A percentile compares a stretch with the other conserved stretches of the same genome.
Conservation (phyloP, 225 moss, liverwort and hornwort genomes). For the Lunularia cruciata region DNA sequence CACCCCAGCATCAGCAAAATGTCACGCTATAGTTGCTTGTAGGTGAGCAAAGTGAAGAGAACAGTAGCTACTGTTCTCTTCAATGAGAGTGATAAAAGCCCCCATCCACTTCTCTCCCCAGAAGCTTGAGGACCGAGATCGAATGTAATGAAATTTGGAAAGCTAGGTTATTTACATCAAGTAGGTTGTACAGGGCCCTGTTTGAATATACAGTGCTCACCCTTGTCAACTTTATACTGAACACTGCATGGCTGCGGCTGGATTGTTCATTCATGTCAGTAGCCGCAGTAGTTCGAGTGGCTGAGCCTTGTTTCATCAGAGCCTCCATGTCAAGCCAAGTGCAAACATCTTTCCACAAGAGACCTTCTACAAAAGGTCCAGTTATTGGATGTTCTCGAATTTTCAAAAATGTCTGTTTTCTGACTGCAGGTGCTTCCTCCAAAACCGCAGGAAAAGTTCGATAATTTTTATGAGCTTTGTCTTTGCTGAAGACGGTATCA, state of each 20-base stretch:
- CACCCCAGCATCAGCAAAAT: too few relatives aligned
- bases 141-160: too few relatives aligned
- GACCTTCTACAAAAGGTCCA: slow-evolving; percentile 59
- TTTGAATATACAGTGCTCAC: slow-evolving; percentile 27
- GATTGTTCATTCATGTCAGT: slow-evolving; percentile 57
- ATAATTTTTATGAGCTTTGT: slow-evolving; percentile 37
- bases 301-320: slow-evolving; percentile 52
- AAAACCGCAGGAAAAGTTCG: slow-evolving; percentile 30
- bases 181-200: too few relatives aligned
- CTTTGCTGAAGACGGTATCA: slow-evolving; percentile 30
- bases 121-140: too few relatives aligned
- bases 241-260: slow-evolving; percentile 58
- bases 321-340: slow-evolving; percentile 55
- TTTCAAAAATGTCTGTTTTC: slow-evolving; percentile 35
- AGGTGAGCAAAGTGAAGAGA: too few relatives aligned
- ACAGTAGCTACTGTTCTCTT: too few relatives aligned
- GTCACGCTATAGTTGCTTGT: not conserved
- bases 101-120: too few relatives aligned
- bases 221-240: slow-evolving; percentile 53
- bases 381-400: slow-evolving; percentile 58
- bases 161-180: too few relatives aligned
- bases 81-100: too few relatives aligned
- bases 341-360: slow-evolving; percentile 58
- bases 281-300: slow-evolving; percentile 49
- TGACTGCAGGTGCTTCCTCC: slow-evolving; percentile 25